Evolutionary conservation across 768 basidiomycete species (phyloP).

Genomic region (Tephrocybe sp.): DNA sequence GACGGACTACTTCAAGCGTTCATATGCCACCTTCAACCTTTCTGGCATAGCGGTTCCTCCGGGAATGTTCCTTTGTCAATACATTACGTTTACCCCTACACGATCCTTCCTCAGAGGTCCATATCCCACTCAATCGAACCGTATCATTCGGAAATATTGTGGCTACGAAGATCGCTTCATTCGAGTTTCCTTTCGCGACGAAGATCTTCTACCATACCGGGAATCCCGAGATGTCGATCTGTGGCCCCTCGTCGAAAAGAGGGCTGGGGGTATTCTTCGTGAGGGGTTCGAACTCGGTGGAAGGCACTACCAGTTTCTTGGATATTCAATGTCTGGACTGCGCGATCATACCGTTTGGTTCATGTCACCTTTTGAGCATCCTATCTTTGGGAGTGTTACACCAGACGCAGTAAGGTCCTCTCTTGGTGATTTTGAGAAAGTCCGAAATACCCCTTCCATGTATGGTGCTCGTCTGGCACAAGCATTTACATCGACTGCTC

Average conservation of each 20-base stretch:
- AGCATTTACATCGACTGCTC: not conserved
- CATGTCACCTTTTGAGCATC: slow-evolving; percentile 36
- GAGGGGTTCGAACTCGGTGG: slow-evolving; percentile 39
- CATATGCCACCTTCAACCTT: not conserved
- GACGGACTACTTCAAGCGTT: not conserved
- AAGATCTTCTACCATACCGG: slow-evolving; percentile 27
- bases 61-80: not conserved
- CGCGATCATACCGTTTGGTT: slow-evolving; percentile 49
- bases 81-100: not conserved
- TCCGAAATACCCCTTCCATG: not conserved
- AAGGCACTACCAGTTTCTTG: slow-evolving; percentile 43
- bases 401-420: not conserved
- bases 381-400: not conserved
- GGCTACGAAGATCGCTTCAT: slow-evolving; percentile 39
- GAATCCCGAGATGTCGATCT: slow-evolving; percentile 32
- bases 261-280: slow-evolving; percentile 18
- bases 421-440: not conserved
- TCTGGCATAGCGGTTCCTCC: not conserved
- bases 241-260: slow-evolving; percentile 18
- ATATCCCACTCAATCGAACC: slow-evolving; percentile 14
- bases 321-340: slow-evolving; percentile 53
- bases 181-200: slow-evolving; percentile 48
- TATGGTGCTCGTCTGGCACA: not conserved
- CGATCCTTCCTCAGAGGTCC: not conserved
- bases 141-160: slow-evolving; percentile 26